Conservation (phyloP, 129 eudicot genomes). For the Helianthus tuberosus region DNA sequence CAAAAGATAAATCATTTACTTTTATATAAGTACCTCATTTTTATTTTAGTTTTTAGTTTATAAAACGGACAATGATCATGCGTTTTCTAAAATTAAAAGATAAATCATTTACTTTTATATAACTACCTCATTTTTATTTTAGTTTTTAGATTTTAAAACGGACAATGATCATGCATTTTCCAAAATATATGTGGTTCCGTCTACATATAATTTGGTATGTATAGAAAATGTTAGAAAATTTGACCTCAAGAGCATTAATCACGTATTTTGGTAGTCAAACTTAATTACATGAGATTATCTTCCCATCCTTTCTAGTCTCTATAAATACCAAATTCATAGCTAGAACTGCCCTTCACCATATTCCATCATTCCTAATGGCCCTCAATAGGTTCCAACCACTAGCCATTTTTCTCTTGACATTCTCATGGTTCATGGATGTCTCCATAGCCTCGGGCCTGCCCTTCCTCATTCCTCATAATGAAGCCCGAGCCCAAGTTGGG, state of each 20-base stretch:
- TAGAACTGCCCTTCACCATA: neutral
- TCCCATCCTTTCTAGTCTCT: neutral
- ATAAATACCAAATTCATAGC: neutral
- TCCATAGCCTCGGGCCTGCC: slow-evolving; percentile 9
- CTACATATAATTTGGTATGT: too few species aligned
- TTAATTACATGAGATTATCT: neutral
- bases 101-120: too few species aligned
- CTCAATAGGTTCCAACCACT: slow-evolving; percentile 2
- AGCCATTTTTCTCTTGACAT: neutral
- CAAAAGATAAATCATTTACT: too few species aligned
- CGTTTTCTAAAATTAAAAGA: too few species aligned
- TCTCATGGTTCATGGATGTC: neutral
- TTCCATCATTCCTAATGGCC: neutral
- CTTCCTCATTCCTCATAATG: slow-evolving; percentile 50
- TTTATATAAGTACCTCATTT: too few species aligned
- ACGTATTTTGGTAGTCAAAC: neutral
- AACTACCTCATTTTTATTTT: too few species aligned
- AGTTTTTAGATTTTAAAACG: too few species aligned
- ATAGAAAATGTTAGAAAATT: neutral
- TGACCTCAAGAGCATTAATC: neutral
- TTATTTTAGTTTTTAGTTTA: too few species aligned
- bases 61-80: too few species aligned
- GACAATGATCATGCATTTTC: too few species aligned
- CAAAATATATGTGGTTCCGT: too few species aligned
- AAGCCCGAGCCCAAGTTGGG: slow-evolving; percentile 47